Evolutionary conservation across 1,284 basidiomycete genomes (phyloP).

Genomic region (Cutaneotrichosporon sp.): DNA sequence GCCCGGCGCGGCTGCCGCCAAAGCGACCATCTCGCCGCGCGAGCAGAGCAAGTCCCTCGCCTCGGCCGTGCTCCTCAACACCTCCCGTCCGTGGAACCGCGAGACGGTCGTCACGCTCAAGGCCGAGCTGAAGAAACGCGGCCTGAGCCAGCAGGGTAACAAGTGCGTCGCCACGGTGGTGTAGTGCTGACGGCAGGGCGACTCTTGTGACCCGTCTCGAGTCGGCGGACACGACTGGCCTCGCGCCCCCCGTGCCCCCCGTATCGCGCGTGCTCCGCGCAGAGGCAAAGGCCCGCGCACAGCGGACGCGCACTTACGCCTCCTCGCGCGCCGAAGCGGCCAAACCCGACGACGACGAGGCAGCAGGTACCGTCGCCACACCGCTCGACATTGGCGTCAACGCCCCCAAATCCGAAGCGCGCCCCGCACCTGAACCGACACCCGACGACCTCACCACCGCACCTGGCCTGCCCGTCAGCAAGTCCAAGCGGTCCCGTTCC

Average conservation of each 20-base stretch:
- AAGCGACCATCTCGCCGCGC: slow-evolving; percentile 10
- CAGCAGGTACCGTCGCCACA: slow-evolving; percentile 11
- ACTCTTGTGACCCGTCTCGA: slow-evolving; percentile 32
- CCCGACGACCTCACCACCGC: slow-evolving; percentile 28
- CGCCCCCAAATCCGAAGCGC: slow-evolving; percentile 2
- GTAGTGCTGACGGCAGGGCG: slow-evolving; percentile 20
- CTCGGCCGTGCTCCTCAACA: slow-evolving; percentile 62
- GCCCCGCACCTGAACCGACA: slow-evolving; percentile 13
- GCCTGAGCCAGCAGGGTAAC: slow-evolving; percentile 58
- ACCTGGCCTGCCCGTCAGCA: slow-evolving; percentile 34
- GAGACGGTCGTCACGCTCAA: slow-evolving; percentile 59
- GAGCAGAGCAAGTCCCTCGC: slow-evolving; percentile 50
- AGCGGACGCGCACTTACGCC: slow-evolving; percentile 8
- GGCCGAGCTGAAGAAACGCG: slow-evolving; percentile 60
- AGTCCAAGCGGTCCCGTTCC: background rate
- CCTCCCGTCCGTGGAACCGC: slow-evolving; percentile 57
- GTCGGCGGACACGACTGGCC: slow-evolving; percentile 34
- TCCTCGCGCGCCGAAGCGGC: slow-evolving; percentile 25
- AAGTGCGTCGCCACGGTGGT: slow-evolving; percentile 30
- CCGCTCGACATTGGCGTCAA: slow-evolving; percentile 4
- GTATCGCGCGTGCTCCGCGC: slow-evolving; percentile 8
- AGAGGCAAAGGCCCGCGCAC: slow-evolving; percentile 4
- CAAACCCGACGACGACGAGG: slow-evolving; percentile 21
- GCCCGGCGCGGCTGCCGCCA: slow-evolving; percentile 13
- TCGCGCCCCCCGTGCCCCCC: slow-evolving; percentile 35